Conservation (phyloP, 208 protist species). For the Wallacemonas sp. region DNA sequence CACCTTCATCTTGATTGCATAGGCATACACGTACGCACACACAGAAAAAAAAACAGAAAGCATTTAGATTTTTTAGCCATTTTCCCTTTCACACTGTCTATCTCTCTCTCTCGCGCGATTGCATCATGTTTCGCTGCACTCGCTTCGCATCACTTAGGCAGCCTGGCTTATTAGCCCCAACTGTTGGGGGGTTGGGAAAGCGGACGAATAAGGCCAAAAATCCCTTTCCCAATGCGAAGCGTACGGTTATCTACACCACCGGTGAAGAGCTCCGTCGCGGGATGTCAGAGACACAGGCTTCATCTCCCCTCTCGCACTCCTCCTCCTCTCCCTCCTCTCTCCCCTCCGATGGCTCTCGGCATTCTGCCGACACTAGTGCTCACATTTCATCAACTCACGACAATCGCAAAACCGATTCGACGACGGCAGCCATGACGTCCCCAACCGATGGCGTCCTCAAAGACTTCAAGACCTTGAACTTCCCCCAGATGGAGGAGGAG, state of each 20-base stretch:
- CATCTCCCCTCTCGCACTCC: conserved; percentile 4
- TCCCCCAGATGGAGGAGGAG: conserved; percentile 95
- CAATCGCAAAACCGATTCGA: conserved; percentile 11
- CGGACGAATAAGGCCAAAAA: conserved; percentile 39
- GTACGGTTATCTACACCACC: conserved; percentile 57
- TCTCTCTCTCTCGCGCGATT: not conserved
- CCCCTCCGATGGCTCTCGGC: conserved; percentile 11
- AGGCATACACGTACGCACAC: not conserved
- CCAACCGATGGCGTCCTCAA: conserved; percentile 30
- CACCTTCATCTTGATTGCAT: not conserved
- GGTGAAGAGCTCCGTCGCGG: conserved; percentile 16
- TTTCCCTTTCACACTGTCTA: not conserved
- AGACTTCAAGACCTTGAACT: conserved; percentile 87
- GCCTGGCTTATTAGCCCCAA: conserved; percentile 15
- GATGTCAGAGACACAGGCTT: not conserved
- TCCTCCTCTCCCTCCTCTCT: conserved; percentile 29
- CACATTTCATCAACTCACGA: not conserved
- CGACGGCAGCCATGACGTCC: conserved; percentile 11
- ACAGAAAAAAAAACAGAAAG: conserved; percentile 1
- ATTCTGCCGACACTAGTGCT: not conserved
- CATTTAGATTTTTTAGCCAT: no score
- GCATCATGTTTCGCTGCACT: conserved; percentile 5
- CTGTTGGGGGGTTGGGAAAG: conserved; percentile 27
- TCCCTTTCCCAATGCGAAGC: conserved; percentile 42
- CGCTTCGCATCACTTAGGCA: conserved; percentile 2